phyloP scores from a whole-genome alignment of 2,329 filamentous ascomycete genomes.

The Endoconidiophora laricicola region DNA sequence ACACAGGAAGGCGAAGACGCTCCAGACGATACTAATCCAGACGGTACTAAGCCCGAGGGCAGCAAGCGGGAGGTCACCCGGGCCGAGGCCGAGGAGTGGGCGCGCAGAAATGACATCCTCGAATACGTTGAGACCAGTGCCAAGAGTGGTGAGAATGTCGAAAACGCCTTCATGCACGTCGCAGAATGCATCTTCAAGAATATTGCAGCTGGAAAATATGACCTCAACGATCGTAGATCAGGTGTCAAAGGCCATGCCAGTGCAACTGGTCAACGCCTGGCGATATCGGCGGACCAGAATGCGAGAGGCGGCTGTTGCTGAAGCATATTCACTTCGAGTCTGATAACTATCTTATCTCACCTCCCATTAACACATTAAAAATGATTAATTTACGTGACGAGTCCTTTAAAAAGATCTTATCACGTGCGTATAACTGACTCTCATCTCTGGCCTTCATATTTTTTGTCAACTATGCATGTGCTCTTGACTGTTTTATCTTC shows the following conservation, averaged over 20 bases:
- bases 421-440: no score
- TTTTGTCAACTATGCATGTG: no score
- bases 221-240: conserved; percentile 79
- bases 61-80: conserved; percentile 61
- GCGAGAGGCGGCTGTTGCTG: conserved; percentile 32
- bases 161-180: conserved; percentile 81
- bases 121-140: conserved; percentile 93
- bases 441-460: no score
- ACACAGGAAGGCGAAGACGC: conserved; percentile 26
- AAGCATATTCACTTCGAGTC: background rate
- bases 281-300: conserved; percentile 23
- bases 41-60: background rate
- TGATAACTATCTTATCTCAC: background rate
- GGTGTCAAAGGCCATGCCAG: conserved; percentile 65
- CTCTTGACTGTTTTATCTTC: no score
- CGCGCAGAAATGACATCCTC: conserved; percentile 65
- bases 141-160: conserved; percentile 88
- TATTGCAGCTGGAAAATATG: conserved; percentile 87
- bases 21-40: background rate
- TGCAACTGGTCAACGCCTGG: conserved; percentile 28
- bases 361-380: background rate
- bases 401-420: no score
- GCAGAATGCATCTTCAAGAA: conserved; percentile 93
- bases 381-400: no score
- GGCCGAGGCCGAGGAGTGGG: conserved; percentile 83